These are phyloP conservation scores for Chlorella vulgaris DNA, from an alignment of 139 green algal species.

Conservation along the genomic window DNA sequence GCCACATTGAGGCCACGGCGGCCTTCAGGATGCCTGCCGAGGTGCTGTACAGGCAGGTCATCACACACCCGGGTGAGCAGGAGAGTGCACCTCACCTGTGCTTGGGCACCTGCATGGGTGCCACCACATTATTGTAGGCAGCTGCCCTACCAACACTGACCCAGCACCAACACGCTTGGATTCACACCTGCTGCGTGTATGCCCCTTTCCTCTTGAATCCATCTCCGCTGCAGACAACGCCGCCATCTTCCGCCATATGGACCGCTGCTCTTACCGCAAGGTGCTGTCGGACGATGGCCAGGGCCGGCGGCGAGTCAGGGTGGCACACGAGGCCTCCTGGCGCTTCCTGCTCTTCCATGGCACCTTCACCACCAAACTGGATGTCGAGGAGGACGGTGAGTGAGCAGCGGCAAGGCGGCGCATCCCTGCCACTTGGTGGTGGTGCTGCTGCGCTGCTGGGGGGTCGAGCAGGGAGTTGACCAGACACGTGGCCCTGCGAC, in stretches of 20 bases:
- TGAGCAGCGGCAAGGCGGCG: too few species aligned
- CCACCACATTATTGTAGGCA: too few species aligned
- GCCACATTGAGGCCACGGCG: slow-evolving; percentile 36
- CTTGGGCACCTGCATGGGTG: not conserved
- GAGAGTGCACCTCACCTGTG: too few species aligned
- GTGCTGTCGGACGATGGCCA: slow-evolving; percentile 26
- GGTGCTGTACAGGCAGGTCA: slow-evolving; percentile 38
- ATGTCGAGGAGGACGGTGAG: slow-evolving; percentile 8
- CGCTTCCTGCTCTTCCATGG: slow-evolving; percentile 37
- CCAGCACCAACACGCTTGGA: too few species aligned
- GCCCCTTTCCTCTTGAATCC: too few species aligned
- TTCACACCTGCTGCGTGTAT: not conserved
- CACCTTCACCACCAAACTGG: slow-evolving; percentile 36
- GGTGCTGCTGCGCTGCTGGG: not conserved
- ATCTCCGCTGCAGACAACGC: slow-evolving; percentile 39
- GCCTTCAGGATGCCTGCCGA: slow-evolving; percentile 17
- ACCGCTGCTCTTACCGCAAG: slow-evolving; percentile 33
- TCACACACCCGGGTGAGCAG: slow-evolving; percentile 15
- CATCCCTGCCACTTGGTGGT: not conserved
- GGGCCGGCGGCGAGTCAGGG: not conserved
- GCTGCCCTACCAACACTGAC: too few species aligned
- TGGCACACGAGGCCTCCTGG: slow-evolving; percentile 42
- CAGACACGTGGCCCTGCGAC: too few species aligned
- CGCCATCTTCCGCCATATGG: slow-evolving; percentile 41
- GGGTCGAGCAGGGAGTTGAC: too few species aligned